Evolutionary conservation across 306 rosid genomes (phyloP).

Genomic region (Canavalia gladiata): DNA sequence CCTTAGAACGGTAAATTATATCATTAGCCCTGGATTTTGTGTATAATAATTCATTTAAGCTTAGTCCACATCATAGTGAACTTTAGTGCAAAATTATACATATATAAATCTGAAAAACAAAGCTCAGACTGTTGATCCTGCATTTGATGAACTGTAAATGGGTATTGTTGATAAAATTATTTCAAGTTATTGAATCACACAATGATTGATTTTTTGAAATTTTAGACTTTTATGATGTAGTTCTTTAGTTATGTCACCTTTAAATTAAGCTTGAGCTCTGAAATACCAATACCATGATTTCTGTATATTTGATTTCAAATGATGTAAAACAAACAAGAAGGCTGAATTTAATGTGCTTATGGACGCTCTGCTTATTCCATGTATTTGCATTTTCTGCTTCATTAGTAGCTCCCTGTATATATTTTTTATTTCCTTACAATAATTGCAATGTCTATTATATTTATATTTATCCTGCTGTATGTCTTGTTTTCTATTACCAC

Average conservation of each 20-base stretch:
- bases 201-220: background rate
- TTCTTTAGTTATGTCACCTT: constrained; percentile 4
- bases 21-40: constrained; percentile 1
- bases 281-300: background rate
- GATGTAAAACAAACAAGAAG: constrained; percentile 22
- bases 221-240: background rate
- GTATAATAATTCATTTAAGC: constrained; percentile 30
- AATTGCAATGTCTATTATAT: background rate
- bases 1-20: background rate
- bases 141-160: constrained; percentile 1
- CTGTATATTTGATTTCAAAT: background rate
- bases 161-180: background rate
- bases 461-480: background rate
- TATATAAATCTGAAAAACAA: background rate
- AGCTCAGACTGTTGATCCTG: background rate
- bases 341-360: background rate
- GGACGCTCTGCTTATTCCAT: constrained; percentile 6
- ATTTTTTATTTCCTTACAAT: background rate
- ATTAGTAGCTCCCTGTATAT: background rate
- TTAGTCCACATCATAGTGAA: background rate
- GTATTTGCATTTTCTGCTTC: constrained; percentile 6
- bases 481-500: constrained; percentile 13
- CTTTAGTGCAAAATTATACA: background rate
- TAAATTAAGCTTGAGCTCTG: constrained; percentile 20
- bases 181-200: background rate